phyloP scores from a whole-genome alignment of 352 stramenopile genomes.

The Globisporangium mamillatum region DNA sequence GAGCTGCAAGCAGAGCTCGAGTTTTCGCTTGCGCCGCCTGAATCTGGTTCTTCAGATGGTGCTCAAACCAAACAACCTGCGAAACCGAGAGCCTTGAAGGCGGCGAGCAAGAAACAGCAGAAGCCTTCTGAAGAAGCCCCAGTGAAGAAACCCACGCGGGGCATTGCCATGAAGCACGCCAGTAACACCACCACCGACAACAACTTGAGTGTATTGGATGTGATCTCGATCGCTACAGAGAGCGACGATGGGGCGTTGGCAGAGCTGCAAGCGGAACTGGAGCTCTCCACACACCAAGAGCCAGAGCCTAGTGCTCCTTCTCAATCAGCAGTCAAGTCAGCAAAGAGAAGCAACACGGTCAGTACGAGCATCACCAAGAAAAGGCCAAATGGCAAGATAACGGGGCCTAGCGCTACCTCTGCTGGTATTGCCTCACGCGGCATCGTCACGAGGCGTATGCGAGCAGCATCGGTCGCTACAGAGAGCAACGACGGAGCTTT shows the following conservation, averaged over 20 bases:
- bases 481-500: conserved; percentile 6
- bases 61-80: background rate
- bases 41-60: background rate
- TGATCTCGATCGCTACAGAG: conserved; percentile 22
- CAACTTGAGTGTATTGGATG: conserved; percentile 7
- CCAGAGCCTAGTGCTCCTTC: conserved; percentile 7
- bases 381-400: background rate
- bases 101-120: background rate
- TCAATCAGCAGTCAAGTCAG: background rate
- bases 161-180: background rate
- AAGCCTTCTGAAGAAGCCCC: background rate
- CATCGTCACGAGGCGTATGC: conserved; percentile 7
- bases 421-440: conserved; percentile 10
- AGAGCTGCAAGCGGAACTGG: conserved; percentile 33
- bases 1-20: conserved; percentile 15
- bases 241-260: conserved; percentile 27
- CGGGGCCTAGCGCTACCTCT: background rate
- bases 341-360: background rate
- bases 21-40: background rate
- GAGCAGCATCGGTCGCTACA: conserved; percentile 5
- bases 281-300: background rate
- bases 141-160: background rate
- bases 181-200: background rate
- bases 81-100: background rate
- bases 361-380: background rate